These are phyloP conservation scores for Jasminum sambac DNA, from an alignment of 257 asterid species.

Conservation along the genomic window DNA sequence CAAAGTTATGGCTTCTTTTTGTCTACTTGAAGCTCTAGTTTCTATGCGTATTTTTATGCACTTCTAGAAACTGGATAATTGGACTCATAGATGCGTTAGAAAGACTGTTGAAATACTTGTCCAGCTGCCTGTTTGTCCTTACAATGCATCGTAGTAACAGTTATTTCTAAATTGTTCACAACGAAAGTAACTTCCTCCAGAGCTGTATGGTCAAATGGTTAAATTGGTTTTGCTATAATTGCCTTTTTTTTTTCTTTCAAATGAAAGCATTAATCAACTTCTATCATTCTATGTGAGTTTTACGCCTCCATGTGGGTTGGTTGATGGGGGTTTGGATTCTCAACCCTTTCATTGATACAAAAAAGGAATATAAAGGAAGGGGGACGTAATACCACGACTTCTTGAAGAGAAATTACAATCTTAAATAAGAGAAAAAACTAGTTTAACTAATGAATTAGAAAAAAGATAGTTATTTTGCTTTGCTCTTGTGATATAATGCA, in stretches of 20 bases:
- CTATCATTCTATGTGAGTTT: too few relatives aligned
- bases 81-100: not conserved
- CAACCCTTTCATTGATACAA: too few relatives aligned
- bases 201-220: not conserved
- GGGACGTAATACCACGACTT: too few relatives aligned
- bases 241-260: too few relatives aligned
- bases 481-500: not conserved
- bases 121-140: not conserved
- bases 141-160: not conserved
- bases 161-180: not conserved
- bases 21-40: not conserved
- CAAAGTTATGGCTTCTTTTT: not conserved
- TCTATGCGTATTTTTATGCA: not conserved
- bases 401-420: too few relatives aligned
- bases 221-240: not conserved
- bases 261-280: too few relatives aligned
- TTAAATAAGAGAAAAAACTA: too few relatives aligned
- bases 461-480: too few relatives aligned
- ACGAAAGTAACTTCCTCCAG: not conserved
- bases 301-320: too few relatives aligned
- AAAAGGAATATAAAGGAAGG: too few relatives aligned
- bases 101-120: not conserved
- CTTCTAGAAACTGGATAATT: not conserved
- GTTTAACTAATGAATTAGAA: too few relatives aligned
- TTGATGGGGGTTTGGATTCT: too few relatives aligned